Evolutionary conservation across 495 filamentous ascomycete species (phyloP).

Genomic region (Aspergillus affinis): DNA sequence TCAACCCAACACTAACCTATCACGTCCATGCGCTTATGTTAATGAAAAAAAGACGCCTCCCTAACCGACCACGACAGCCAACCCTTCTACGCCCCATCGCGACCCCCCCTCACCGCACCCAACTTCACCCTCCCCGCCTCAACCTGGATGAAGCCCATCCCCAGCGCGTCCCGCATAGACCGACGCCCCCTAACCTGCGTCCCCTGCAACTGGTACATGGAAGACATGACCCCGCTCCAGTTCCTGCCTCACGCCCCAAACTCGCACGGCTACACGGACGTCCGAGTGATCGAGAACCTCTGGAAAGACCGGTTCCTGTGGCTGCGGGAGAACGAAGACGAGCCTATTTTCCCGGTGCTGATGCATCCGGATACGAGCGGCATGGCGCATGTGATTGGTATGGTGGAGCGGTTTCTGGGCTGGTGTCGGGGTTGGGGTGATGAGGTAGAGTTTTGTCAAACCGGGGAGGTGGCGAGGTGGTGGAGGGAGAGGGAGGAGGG

Average conservation of each 20-base stretch:
- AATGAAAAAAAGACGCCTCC: constrained; percentile 41
- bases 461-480: constrained; percentile 11
- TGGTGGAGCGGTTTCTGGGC: constrained; percentile 54
- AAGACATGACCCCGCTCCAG: constrained; percentile 59
- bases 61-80: constrained; percentile 55
- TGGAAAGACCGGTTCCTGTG: constrained; percentile 54
- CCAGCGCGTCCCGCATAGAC: constrained; percentile 22
- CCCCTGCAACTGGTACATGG: constrained; percentile 56
- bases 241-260: constrained; percentile 51
- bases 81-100: constrained; percentile 51
- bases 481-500: constrained; percentile 7
- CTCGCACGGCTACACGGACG: constrained; percentile 54
- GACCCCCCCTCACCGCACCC: constrained; percentile 48
- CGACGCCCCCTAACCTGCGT: constrained; percentile 48
- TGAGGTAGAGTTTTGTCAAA: constrained; percentile 46
- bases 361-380: constrained; percentile 62
- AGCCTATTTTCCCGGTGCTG: constrained; percentile 48
- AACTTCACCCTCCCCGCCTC: constrained; percentile 49
- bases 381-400: constrained; percentile 61
- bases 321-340: constrained; percentile 38
- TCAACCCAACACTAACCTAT: background rate
- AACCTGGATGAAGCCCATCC: constrained; percentile 60
- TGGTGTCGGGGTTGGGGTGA: constrained; percentile 51
- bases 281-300: constrained; percentile 50
- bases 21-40: background rate